These are phyloP conservation scores for Syzygium jambos DNA, from an alignment of 345 rosid species.

Conservation along the genomic window DNA sequence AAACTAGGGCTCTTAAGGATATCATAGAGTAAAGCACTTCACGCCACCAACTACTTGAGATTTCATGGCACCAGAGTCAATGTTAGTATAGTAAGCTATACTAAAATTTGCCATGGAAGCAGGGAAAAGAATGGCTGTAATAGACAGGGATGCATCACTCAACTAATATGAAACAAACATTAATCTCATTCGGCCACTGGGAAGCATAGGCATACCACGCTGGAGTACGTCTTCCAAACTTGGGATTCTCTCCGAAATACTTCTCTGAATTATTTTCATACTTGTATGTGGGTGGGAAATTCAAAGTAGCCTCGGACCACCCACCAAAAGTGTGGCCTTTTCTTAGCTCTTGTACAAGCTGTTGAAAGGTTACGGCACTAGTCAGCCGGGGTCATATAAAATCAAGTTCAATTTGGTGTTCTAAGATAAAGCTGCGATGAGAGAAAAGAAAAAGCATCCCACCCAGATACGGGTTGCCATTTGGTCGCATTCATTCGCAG, in stretches of 20 bases:
- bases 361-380: not conserved
- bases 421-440: not conserved
- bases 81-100: not conserved
- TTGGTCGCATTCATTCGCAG: not conserved
- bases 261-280: conserved; percentile 68
- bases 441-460: not conserved
- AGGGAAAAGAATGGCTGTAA: not conserved
- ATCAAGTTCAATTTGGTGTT: not conserved
- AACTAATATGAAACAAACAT: not conserved
- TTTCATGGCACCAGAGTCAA: not conserved
- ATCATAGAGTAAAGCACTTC: not conserved
- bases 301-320: conserved; percentile 74
- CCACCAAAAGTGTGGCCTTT: conserved; percentile 77
- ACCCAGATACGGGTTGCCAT: not conserved
- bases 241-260: conserved; percentile 68
- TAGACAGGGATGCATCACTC: not conserved
- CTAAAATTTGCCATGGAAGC: not conserved
- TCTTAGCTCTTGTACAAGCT: conserved; percentile 65
- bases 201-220: conserved; percentile 50
- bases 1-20: not conserved
- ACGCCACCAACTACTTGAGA: not conserved
- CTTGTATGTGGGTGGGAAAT: conserved; percentile 87
- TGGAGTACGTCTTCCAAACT: conserved; percentile 72
- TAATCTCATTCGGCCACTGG: not conserved
- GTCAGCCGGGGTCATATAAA: not conserved